Base-by-base conservation (phyloP, 306 rosid species). In the Quillaja saponaria region DNA sequence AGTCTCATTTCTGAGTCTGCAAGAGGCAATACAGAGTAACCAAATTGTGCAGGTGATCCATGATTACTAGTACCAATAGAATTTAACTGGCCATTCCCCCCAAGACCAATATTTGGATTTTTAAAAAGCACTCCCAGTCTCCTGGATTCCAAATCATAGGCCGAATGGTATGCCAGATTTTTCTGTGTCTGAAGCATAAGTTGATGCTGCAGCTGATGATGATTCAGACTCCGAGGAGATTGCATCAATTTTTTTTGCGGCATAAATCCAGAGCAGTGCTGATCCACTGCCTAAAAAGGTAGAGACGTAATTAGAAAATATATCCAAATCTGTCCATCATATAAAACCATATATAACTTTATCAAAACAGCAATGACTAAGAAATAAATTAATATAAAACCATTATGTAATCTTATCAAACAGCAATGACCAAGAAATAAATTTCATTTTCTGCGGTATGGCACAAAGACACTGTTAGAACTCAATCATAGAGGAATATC, bases 221-320 rank as follows among this genome's bases (percentile, higher is more conserved):
- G 88, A 79, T 69, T 68, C 34, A 72, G 69, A 47, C 88, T 51
- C 57, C 68, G 88, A 8, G 81, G 67, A 38, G 86, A 75, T 76
- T 79, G 86, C 71, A 69, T 57, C 81, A 84, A 61, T 47, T 71
- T 65, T 58, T 69, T 66, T 19, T 67, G 81, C 67, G 74, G 92
- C 41, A 66, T 69, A 72, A 72, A 66, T 40, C 80, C 90, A 49
- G 84, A 33, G 13, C 79, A 68, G 59, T 83, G 78, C 52, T 68
- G 78, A 40, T 85, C 85, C 55, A 75, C 49, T 46, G 83, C 90
- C 95, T 90, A 67, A 67, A 70, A 64, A 75, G 61, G 19, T 74
- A 15, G 18, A 66, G 47, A 63, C 55, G 18, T 63, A 31, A 53
- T 64, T 28, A 72, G 58, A 63, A 51, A 42, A n/a, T n/a, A n/a